Base-by-base conservation (phyloP, 2,329 filamentous ascomycete species). In the Verticillium tricorpus region DNA sequence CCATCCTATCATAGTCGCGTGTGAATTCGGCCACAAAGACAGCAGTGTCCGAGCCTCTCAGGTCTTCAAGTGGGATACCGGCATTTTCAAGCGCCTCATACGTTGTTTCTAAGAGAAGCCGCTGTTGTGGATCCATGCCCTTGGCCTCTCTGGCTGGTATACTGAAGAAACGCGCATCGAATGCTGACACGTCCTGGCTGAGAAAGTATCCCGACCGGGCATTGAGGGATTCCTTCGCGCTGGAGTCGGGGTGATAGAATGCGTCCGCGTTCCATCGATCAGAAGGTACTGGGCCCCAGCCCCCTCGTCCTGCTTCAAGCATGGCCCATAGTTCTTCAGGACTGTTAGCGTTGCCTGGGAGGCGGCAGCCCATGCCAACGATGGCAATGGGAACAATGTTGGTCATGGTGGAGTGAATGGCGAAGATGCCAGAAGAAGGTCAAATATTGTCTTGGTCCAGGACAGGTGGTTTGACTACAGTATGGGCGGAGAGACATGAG, bases 71-170 rank as follows among this genome's bases (percentile, higher is more conserved):
- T 1, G 70, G 64, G 0, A 76, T 45, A 15, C 77, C 77, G 1
- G 73, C 74, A 4, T 68, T 68, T 54, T 75, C 76, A 2, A 85
- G 65, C 1, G 76, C 74, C 59, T 80, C 77, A 58, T 76, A 78
- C 17, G 70, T 69, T 0, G 76, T 72, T 58, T 80, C 76, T 4
- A 78, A 70, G n/a, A 77, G 66, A 61, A 73, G 70, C 1, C 77
- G 69, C 62, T 78, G 76, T 63, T 79, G 77, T 0, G 78, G 78
- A 56, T 81, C 78, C 63, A 79, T 72, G 25, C 67, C 69, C 57
- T 70, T 68, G n/a, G 75, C 76, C 62, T 81, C 78, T 14, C 69
- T 63, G 1, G 72, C 69, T 1, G 67, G 71, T 54, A 79, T 77
- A 50, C 70, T 68, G 66, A 81, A 81, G 66, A 81, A 78, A 3